Evolutionary conservation across 1,284 basidiomycete genomes (phyloP).

Genomic region (Puccinia hordei): DNA sequence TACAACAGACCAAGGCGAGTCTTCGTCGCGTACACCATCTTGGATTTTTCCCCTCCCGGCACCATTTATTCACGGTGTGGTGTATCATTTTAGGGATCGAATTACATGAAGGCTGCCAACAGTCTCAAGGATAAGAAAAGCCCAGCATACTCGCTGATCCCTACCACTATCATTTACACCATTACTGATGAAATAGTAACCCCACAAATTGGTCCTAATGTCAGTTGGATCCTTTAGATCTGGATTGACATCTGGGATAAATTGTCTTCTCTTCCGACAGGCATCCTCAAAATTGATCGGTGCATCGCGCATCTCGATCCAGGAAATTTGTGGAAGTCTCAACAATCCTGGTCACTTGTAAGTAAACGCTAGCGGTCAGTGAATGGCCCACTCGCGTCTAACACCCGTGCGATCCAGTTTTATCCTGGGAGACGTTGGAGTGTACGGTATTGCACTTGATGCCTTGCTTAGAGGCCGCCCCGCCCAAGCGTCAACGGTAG

Average conservation of each 20-base stretch:
- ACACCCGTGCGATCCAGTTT: neutral
- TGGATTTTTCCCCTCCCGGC: neutral
- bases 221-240: neutral
- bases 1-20: constrained; percentile 21
- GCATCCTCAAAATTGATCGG: constrained; percentile 24
- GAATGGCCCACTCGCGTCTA: neutral
- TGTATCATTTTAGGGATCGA: neutral
- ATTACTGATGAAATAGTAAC: constrained; percentile 52
- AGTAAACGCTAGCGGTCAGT: neutral
- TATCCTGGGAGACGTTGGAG: constrained; percentile 27
- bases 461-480: constrained; percentile 35
- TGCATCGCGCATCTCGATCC: constrained; percentile 23
- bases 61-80: neutral
- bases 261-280: neutral
- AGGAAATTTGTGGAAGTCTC: constrained; percentile 6
- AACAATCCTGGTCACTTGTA: constrained; percentile 35
- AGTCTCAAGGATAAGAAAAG: neutral
- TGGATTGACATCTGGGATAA: no score
- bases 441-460: constrained; percentile 35
- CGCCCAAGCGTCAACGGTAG: constrained; percentile 8
- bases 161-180: constrained; percentile 52
- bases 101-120: constrained; percentile 21
- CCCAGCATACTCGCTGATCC: constrained; percentile 40
- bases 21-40: neutral
- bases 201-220: constrained; percentile 39